Evolutionary conservation across 768 basidiomycete genomes (phyloP), one percentile per base, ranked within the genome.

Genomic region (Boletus subcaerulescens): DNA sequence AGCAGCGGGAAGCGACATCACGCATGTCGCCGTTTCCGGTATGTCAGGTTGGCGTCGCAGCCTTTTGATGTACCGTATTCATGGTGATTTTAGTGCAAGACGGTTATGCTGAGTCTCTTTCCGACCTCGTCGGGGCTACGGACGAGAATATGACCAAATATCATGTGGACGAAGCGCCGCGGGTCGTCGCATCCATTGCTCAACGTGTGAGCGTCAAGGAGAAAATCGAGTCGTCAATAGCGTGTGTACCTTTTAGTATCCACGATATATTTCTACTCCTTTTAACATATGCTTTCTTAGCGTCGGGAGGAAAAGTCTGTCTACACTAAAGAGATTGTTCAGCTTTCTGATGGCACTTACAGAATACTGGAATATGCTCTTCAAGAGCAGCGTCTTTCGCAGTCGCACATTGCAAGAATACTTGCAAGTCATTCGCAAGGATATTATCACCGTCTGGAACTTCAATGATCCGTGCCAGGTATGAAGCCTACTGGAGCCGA

Each of bases 181-280:
- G 48, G 10, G 15, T 45, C 9, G 7, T 50, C n/a, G 60, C 56
- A 9, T n/a, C 48, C 22, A 62, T 62, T 6, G 60, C 60, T 38
- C 60, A 61, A 9, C 51, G 60, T 10, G 36, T 62, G 24, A 53
- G 48, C 4, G 41, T 62, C 20, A 61, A 62, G 45, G 42, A 58
- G 9, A 61, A 61, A 22, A 43, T 61, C 1, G 60, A 61, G 10
- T 20, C 17, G 26, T 61, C 60, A 1, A 50, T 61, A 33, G 14
- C 45, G 60, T 58, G 50, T 5, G 54, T 42, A 1, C 2, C 6
- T 11, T 20, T 41, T 31, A 12, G 12, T 13, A 10, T 39, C 18
- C 4, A 3, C 11, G 3, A 8, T n/a, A 10, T 7, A 14, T 39
- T 6, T 2, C 9, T 14, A 10, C 40, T 41, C 22, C 24, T 6